Evolutionary conservation across 2,329 filamentous ascomycete species (phyloP).

Genomic region (Botrytis byssoidea): DNA sequence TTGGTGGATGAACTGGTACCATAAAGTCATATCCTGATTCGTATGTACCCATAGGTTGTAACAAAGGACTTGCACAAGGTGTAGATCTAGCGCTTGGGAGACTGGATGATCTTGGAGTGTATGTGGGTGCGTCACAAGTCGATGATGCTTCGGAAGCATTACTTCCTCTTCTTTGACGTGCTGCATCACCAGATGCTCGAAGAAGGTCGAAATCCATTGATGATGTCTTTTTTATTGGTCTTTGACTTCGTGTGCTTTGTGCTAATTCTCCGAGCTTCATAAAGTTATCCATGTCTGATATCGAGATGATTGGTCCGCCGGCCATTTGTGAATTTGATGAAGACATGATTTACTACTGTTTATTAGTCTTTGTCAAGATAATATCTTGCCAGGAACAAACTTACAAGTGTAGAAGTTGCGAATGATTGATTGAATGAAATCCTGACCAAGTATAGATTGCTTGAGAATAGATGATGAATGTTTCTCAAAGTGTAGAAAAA

Average conservation of each 20-base stretch:
- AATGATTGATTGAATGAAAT: neutral
- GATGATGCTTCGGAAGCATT: conserved; percentile 10
- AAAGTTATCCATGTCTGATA: conserved; percentile 19
- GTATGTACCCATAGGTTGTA: neutral
- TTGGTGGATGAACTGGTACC: neutral
- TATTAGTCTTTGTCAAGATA: neutral
- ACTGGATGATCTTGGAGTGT: neutral
- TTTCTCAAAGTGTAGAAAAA: neutral
- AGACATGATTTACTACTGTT: neutral
- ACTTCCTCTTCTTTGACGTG: conserved; percentile 9
- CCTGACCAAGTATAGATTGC: neutral
- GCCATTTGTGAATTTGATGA: neutral
- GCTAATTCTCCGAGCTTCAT: conserved; percentile 19
- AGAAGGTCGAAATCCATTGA: conserved; percentile 20
- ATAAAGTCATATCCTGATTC: conserved; percentile 7
- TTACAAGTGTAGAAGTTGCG: neutral
- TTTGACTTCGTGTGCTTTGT: conserved; percentile 7
- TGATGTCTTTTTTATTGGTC: conserved; percentile 19
- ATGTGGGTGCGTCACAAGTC: neutral
- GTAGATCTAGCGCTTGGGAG: conserved; percentile 1
- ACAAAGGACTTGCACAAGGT: neutral
- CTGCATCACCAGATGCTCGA: conserved; percentile 18
- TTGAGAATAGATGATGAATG: neutral
- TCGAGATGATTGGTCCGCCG: conserved; percentile 21
- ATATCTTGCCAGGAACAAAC: neutral